Percentiles rank a stretch among this genome's conserved stretches.
Conservation (phyloP, 2,329 filamentous ascomycete genomes). For the Tolypocladium sp. region DNA sequence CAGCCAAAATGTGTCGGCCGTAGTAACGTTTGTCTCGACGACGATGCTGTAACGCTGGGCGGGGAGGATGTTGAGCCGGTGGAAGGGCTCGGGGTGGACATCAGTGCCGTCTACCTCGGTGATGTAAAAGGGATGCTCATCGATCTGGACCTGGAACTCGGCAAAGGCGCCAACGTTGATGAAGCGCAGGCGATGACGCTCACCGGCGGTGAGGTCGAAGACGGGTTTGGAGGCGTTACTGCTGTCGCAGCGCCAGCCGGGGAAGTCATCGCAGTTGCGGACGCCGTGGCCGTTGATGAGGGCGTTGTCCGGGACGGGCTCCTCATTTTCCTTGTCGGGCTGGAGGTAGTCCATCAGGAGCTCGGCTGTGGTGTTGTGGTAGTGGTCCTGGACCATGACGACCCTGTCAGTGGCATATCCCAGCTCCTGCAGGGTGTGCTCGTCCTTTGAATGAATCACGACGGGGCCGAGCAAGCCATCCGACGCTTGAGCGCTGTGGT, state of each 20-base stretch:
- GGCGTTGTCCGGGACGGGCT: conserved; percentile 57
- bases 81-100: conserved; percentile 48
- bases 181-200: conserved; percentile 56
- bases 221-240: conserved; percentile 25
- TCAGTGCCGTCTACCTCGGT: conserved; percentile 64
- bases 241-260: conserved; percentile 34
- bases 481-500: conserved; percentile 54
- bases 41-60: conserved; percentile 65
- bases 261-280: conserved; percentile 23
- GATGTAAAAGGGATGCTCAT: conserved; percentile 54
- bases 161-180: conserved; percentile 64
- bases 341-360: conserved; percentile 46
- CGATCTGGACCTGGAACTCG: conserved; percentile 62
- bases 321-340: conserved; percentile 45
- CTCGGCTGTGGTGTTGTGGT: conserved; percentile 47
- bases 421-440: conserved; percentile 16
- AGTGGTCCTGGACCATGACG: conserved; percentile 65
- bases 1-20: conserved; percentile 50
- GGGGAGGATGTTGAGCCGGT: conserved; percentile 56
- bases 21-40: conserved; percentile 48
- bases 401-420: conserved; percentile 41
- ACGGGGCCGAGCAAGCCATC: conserved; percentile 62
- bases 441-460: conserved; percentile 51
- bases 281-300: conserved; percentile 48
- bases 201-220: conserved; percentile 40